These are phyloP conservation scores for Arachis stenosperma DNA, from an alignment of 306 rosid genomes.

Conservation along the genomic window DNA sequence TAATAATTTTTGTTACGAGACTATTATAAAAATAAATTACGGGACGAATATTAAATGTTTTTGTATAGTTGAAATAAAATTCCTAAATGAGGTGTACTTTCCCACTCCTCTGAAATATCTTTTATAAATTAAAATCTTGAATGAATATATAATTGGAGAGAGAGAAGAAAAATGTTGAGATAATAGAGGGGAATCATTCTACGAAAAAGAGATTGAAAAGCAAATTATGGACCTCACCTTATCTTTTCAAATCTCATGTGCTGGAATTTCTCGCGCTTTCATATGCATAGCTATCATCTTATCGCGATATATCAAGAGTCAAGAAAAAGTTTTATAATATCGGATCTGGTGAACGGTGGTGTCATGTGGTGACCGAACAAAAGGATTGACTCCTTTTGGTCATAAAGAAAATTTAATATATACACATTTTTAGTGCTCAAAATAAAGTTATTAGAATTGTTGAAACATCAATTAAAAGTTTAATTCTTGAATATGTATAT, in stretches of 20 bases:
- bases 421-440: neutral
- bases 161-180: neutral
- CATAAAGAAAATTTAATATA: neutral
- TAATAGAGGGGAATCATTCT: neutral
- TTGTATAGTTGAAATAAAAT: too few species aligned
- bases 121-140: too few species aligned
- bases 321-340: conserved; percentile 19
- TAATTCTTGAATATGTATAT: too few species aligned
- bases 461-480: too few species aligned
- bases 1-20: too few species aligned
- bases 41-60: too few species aligned
- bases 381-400: conserved; percentile 31
- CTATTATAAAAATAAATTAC: too few species aligned
- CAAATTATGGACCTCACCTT: conserved; percentile 33
- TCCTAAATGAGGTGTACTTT: too few species aligned
- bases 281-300: neutral
- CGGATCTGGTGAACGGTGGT: conserved; percentile 37
- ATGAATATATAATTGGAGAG: neutral
- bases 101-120: too few species aligned
- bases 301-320: conserved; percentile 13
- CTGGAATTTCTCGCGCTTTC: conserved; percentile 9
- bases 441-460: too few species aligned
- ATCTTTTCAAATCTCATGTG: neutral
- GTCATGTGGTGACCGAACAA: conserved; percentile 36
- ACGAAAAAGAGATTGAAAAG: neutral